Percentiles rank a stretch among this genome's conserved stretches.
phyloP scores from a whole-genome alignment of 2,329 filamentous ascomycete species.

The Microcyclospora tardicrescens region DNA sequence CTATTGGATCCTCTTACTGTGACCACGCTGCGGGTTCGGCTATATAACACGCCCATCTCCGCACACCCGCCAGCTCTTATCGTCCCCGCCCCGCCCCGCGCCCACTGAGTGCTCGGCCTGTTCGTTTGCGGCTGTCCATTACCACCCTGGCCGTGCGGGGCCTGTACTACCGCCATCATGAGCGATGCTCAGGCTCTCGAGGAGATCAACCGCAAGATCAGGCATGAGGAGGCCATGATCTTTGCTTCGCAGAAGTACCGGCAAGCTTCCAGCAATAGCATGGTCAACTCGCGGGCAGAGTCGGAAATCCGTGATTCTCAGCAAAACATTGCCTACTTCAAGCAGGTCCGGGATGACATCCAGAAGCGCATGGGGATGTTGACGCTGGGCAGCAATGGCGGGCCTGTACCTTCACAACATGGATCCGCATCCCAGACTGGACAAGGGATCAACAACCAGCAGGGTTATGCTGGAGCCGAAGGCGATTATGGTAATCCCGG shows the following conservation, averaged over 20 bases:
- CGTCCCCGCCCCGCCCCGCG: too few relatives aligned
- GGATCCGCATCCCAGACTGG: constrained; percentile 14
- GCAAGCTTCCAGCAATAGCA: constrained; percentile 86
- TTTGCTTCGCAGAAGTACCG: constrained; percentile 90
- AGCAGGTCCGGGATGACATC: constrained; percentile 79
- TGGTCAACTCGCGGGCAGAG: constrained; percentile 80
- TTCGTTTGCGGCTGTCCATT: too few relatives aligned
- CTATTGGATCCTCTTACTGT: too few relatives aligned
- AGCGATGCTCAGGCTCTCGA: constrained; percentile 52
- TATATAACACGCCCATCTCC: too few relatives aligned
- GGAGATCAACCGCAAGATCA: constrained; percentile 92
- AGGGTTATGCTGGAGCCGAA: constrained; percentile 40
- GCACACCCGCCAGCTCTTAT: too few relatives aligned
- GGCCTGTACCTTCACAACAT: constrained; percentile 21
- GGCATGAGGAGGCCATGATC: constrained; percentile 91
- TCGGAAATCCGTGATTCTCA: constrained; percentile 87
- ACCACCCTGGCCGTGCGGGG: background rate
- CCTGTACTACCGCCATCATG: constrained; percentile 33
- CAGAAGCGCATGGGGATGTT: constrained; percentile 63
- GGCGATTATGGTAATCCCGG: constrained; percentile 50
- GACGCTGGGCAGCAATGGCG: constrained; percentile 42
- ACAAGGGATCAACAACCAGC: constrained; percentile 28
- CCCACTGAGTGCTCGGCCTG: too few relatives aligned
- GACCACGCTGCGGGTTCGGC: too few relatives aligned
- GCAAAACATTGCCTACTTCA: constrained; percentile 88